A percentile compares a stretch with the other conserved stretches of the same genome.
These are phyloP conservation scores for Hypoxylon intermedium DNA, from an alignment of 495 filamentous ascomycete genomes.

Conservation along the genomic window DNA sequence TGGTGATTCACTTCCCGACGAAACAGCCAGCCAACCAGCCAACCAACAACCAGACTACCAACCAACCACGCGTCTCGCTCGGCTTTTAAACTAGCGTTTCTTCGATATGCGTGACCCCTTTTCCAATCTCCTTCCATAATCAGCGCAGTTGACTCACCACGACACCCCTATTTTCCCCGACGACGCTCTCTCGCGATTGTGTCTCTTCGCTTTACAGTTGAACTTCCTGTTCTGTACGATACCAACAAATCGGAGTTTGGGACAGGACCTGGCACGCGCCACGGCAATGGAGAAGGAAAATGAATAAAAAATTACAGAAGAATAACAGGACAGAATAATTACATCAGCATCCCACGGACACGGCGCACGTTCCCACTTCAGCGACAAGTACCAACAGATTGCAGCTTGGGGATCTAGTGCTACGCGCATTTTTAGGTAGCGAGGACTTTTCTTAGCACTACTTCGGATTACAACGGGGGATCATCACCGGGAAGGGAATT, in stretches of 20 bases:
- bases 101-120: conserved; percentile 18
- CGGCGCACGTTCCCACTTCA: conserved; percentile 28
- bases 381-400: conserved; percentile 27
- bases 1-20: conserved; percentile 26
- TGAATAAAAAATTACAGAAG: conserved; percentile 9
- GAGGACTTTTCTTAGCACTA: conserved; percentile 29
- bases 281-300: conserved; percentile 39
- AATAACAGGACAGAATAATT: conserved; percentile 22
- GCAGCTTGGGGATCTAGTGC: conserved; percentile 25
- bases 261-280: conserved; percentile 43
- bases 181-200: conserved; percentile 21
- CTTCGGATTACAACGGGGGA: conserved; percentile 29
- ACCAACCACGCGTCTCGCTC: conserved; percentile 16
- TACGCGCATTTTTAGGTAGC: conserved; percentile 30
- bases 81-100: background rate
- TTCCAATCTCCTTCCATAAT: conserved; percentile 31
- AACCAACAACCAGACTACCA: too few species aligned
- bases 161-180: conserved; percentile 29
- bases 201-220: conserved; percentile 31
- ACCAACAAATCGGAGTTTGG: conserved; percentile 44
- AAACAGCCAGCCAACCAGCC: conserved; percentile 11
- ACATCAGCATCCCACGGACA: conserved; percentile 35
- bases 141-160: conserved; percentile 30
- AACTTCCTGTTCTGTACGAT: conserved; percentile 43
- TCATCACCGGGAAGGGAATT: conserved; percentile 33